Conservation (phyloP, 352 stramenopile species). For the Phytophthora pluvialis region DNA sequence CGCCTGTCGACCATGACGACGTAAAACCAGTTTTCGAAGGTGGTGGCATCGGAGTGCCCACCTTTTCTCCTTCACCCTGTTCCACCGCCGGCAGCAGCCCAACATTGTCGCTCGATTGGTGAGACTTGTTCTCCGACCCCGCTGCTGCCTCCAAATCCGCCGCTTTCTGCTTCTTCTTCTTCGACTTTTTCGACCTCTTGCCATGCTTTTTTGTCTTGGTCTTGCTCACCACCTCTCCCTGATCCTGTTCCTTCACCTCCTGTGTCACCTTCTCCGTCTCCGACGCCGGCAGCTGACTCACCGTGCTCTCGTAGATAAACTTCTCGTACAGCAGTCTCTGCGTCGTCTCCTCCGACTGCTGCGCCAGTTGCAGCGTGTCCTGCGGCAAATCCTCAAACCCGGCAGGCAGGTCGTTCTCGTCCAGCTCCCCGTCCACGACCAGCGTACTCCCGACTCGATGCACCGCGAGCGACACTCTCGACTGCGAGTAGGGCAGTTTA, state of each 20-base stretch:
- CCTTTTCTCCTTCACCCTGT: not conserved
- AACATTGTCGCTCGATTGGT: not conserved
- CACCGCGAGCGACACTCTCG: slow-evolving; percentile 78
- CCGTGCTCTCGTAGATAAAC: slow-evolving; percentile 85
- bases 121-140: not conserved
- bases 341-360: slow-evolving; percentile 46
- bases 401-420: slow-evolving; percentile 66
- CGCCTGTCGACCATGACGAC: slow-evolving; percentile 4
- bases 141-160: not conserved
- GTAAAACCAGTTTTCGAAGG: slow-evolving; percentile 4
- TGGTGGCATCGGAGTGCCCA: not conserved
- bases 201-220: slow-evolving; percentile 36
- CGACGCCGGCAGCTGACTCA: slow-evolving; percentile 41
- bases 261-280: slow-evolving; percentile 3
- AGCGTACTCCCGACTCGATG: slow-evolving; percentile 81
- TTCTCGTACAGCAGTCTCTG: slow-evolving; percentile 84
- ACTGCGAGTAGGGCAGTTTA: slow-evolving; percentile 86
- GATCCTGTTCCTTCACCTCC: slow-evolving; percentile 3
- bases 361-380: slow-evolving; percentile 64
- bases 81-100: slow-evolving; percentile 8
- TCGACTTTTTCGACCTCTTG: slow-evolving; percentile 40
- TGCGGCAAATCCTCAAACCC: slow-evolving; percentile 71
- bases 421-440: slow-evolving; percentile 82
- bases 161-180: slow-evolving; percentile 31
- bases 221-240: slow-evolving; percentile 5